Evolutionary conservation across 2,329 filamentous ascomycete species (phyloP).

Genomic region (Aureobasidium melanogenum): DNA sequence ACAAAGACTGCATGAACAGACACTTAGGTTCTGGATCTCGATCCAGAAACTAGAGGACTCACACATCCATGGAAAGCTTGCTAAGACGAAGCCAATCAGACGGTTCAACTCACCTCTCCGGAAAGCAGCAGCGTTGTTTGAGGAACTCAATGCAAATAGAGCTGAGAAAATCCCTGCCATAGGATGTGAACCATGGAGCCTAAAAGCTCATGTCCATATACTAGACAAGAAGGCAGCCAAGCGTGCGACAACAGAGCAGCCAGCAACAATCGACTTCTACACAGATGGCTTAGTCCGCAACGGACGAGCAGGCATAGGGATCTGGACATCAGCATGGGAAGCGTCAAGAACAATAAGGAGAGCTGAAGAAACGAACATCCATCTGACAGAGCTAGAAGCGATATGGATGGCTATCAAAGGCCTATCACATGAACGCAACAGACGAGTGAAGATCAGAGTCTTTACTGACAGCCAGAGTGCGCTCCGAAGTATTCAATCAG

Average conservation of each 20-base stretch:
- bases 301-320: not conserved
- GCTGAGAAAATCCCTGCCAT: not conserved
- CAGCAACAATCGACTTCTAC: not conserved
- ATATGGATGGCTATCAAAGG: slow-evolving; percentile 6
- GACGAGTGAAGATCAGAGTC: not conserved
- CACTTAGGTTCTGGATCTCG: not conserved
- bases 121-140: not conserved
- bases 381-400: not conserved
- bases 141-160: not conserved
- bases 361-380: not conserved
- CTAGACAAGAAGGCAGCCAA: not conserved
- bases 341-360: not conserved
- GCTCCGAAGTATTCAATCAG: not conserved
- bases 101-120: not conserved
- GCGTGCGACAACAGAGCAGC: not conserved
- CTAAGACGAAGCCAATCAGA: not conserved
- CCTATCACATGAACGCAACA: not conserved
- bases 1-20: not conserved
- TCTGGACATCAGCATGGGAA: not conserved
- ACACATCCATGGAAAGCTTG: not conserved
- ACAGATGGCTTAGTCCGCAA: not conserved
- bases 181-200: slow-evolving; percentile 2
- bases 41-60: not conserved
- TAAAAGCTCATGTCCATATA: not conserved
- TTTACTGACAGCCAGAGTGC: not conserved